Evolutionary conservation across 2,329 filamentous ascomycete genomes (phyloP).

Genomic region (Aureobasidium sp.): DNA sequence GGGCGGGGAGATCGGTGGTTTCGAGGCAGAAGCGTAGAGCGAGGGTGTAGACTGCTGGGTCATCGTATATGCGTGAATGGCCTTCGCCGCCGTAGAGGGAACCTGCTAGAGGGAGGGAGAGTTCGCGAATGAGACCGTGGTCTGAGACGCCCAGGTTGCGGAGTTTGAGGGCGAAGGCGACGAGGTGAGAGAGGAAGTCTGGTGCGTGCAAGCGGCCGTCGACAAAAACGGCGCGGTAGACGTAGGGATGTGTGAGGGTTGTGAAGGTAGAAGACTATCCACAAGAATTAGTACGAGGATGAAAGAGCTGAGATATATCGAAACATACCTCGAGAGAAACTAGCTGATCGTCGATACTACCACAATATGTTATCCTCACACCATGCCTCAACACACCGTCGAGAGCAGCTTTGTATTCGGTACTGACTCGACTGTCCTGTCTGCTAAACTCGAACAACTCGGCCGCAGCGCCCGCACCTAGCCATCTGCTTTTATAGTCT

Average conservation of each 20-base stretch:
- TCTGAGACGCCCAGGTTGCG: conserved; percentile 89
- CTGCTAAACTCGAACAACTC: conserved; percentile 93
- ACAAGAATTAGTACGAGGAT: background rate
- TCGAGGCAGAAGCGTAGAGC: conserved; percentile 41
- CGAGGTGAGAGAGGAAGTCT: conserved; percentile 86
- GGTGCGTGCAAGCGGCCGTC: conserved; percentile 87
- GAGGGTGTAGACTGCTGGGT: conserved; percentile 70
- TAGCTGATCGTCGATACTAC: conserved; percentile 93
- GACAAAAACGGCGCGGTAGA: conserved; percentile 92
- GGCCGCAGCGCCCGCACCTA: conserved; percentile 74
- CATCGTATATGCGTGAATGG: conserved; percentile 88
- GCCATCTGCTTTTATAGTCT: conserved; percentile 81
- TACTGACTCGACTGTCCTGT: conserved; percentile 70
- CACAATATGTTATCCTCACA: conserved; percentile 76
- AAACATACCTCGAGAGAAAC: conserved; percentile 72
- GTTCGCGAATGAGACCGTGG: conserved; percentile 84
- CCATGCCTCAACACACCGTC: conserved; percentile 68
- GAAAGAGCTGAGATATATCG: background rate
- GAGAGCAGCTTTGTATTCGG: conserved; percentile 69
- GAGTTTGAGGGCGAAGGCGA: conserved; percentile 87
- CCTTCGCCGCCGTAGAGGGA: conserved; percentile 88
- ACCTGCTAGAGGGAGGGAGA: conserved; percentile 80
- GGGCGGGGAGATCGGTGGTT: conserved; percentile 30
- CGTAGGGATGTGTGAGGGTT: conserved; percentile 79
- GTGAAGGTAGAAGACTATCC: conserved; percentile 72